Evolutionary conservation across 148 eudicot species (phyloP), one percentile per base, ranked within the genome.

Genomic region (Bassia scoparia): DNA sequence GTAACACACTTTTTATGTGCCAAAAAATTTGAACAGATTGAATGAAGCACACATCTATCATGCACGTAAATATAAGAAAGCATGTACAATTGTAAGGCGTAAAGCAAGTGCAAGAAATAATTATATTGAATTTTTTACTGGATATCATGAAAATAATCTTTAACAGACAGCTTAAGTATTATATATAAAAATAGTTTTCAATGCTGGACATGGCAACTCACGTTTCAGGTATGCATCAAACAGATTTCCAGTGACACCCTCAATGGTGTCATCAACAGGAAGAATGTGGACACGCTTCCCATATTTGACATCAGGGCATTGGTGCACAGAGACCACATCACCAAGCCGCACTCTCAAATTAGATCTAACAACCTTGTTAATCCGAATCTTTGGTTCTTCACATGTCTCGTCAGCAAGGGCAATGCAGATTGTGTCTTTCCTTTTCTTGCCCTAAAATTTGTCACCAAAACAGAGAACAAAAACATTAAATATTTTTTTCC

Each of bases 381-480:
- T 81, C 84, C 95, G 77, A 31, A 89, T 86, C 83, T 89, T 91
- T 33, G 89, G 90, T 44, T 83, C 90, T 71, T 91, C 97, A 74
- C 94, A 89, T 4, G 88, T 86, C n/a, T 91, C 95, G 68, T 91
- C 97, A 74, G 92, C 95, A 68, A 91, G 94, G 66, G 97, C 97
- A 70, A 91, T 91, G 81, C 92, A 89, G 64, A 91, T 82, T n/a
- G 97, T 91, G 53, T 91, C 97, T 78, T 86, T 91, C 76, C 97
- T 82, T 82, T 91, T 91, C 89, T 91, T 91, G 1, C 97, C 97
- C 97, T 91, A 67, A 18, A 71, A 1, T n/a, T n/a, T 23, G 44
- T 54, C 71, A 33, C 27, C 55, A 27, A 49, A 62, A 49, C 41
- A 62, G 60, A 62, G 60, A 33, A 48, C 2, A n/a, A 12, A 48